Conservation (phyloP, 2,329 filamentous ascomycete species). For the Myrmaecium sp. region DNA sequence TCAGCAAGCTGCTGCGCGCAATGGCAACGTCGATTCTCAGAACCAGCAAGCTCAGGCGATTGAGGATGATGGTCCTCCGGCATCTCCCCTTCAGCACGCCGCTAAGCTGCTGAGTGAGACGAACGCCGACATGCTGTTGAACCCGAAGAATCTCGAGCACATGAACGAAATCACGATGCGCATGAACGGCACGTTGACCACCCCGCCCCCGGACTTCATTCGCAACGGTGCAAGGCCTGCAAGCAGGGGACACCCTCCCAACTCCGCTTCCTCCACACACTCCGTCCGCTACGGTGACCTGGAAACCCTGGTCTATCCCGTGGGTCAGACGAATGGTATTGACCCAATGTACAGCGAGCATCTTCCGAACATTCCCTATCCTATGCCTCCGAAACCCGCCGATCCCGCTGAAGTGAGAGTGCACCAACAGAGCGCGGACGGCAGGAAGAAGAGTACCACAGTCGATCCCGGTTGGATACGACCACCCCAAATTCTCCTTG, state of each 20-base stretch:
- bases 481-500: slow-evolving; percentile 67
- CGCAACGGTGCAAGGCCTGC: slow-evolving; percentile 29
- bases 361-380: slow-evolving; percentile 84
- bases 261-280: slow-evolving; percentile 32
- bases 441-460: slow-evolving; percentile 43
- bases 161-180: slow-evolving; percentile 43
- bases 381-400: slow-evolving; percentile 48
- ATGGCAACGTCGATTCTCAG: slow-evolving; percentile 24
- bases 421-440: slow-evolving; percentile 25
- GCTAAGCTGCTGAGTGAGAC: slow-evolving; percentile 49
- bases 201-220: slow-evolving; percentile 37
- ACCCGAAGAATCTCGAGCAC: slow-evolving; percentile 45
- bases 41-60: slow-evolving; percentile 27
- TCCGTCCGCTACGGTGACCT: slow-evolving; percentile 40
- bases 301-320: slow-evolving; percentile 70
- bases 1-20: slow-evolving; percentile 20
- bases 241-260: slow-evolving; percentile 24
- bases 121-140: slow-evolving; percentile 47
- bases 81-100: slow-evolving; percentile 51
- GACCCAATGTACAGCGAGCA: slow-evolving; percentile 91
- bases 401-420: slow-evolving; percentile 32
- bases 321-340: slow-evolving; percentile 79
- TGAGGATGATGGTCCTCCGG: slow-evolving; percentile 45
- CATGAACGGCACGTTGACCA: slow-evolving; percentile 37
- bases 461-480: slow-evolving; percentile 48